A percentile compares a stretch with the other conserved stretches of the same genome.
These are phyloP conservation scores for Cucurbita ficifolia DNA, from an alignment of 306 rosid genomes.

Conservation along the genomic window DNA sequence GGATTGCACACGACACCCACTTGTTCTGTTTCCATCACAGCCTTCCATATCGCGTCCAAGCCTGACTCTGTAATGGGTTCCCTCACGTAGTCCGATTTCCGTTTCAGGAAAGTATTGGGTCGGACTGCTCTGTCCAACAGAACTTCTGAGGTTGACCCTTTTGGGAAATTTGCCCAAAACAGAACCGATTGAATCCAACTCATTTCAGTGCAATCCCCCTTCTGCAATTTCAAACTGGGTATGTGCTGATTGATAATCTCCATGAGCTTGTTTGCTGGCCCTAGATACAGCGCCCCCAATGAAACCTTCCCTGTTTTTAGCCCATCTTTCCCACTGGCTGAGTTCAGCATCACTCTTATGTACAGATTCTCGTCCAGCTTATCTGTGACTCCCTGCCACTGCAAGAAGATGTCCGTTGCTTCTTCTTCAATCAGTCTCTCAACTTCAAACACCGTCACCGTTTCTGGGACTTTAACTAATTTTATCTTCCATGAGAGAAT, in stretches of 20 bases:
- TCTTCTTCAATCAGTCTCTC: background rate
- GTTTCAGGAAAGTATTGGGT: background rate
- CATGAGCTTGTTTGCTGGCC: conserved; percentile 2
- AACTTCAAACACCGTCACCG: conserved; percentile 12
- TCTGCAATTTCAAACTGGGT: conserved; percentile 12
- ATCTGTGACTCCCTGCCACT: conserved; percentile 12
- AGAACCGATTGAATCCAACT: conserved; percentile 18
- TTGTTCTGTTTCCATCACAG: background rate
- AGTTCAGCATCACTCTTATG: background rate
- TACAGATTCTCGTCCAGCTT: conserved; percentile 13
- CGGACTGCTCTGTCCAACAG: background rate
- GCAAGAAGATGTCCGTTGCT: background rate
- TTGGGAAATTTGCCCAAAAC: background rate
- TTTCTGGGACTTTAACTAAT: conserved; percentile 10
- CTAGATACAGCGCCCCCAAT: conserved; percentile 11
- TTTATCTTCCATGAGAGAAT: conserved; percentile 19
- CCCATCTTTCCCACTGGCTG: background rate
- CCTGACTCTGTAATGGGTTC: conserved; percentile 14
- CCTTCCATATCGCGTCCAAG: conserved; percentile 16
- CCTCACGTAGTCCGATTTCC: conserved; percentile 19
- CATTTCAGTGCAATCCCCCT: conserved; percentile 16
- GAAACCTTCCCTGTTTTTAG: background rate
- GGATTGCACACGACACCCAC: conserved; percentile 12
- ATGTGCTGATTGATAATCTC: background rate
- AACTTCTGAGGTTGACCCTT: conserved; percentile 5